Base-by-base conservation (phyloP, 139 green algal genomes). In the Astrephomene gubernaculifera region DNA sequence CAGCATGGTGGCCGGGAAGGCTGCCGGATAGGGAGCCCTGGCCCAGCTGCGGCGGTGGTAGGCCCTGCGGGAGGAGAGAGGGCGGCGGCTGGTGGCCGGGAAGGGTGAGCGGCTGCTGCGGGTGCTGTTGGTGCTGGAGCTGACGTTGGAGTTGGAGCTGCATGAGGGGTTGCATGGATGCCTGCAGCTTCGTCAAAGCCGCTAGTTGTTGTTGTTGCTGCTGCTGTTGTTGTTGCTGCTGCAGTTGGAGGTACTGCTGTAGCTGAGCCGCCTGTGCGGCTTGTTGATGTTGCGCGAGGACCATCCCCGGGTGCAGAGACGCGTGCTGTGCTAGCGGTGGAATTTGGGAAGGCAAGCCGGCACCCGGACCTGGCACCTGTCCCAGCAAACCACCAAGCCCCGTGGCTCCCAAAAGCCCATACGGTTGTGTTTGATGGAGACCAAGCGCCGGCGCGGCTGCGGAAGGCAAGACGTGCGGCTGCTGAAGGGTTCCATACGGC, bases 211-310 rank as follows among this genome's bases (percentile, higher is more conserved):
- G 71, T 41, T 75, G 60, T 38, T 39, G 43, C 44, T 78, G 63
- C 45, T 79, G 83, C 4, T 60, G 60, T 60, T 52, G 43, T 63
- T 68, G 61, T 49, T 69, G 74, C 45, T 63, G 84, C 44, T 81
- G 67, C n/a, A 73, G 68, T 43, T 85, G 57, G 52, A 88, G 75
- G 22, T 65, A 64, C 27, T 89, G 83, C 49, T 86, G 64, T n/a
- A 89, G 84, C 39, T 83, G 79, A n/a, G 82, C 35, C 38, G 49
- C 14, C 4, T 57, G 70, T 33, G 65, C 54, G 29, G 60, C 39
- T 1, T 36, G 44, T 63, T 72, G 60, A 38, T 33, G 65, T 24
- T n/a, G 8, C 4, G 68, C 21, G 38, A 75, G 68, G 38, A 41
- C 27, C 70, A 78, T 78, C 27, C 33, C 70, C 6, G 44, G 41